Percentiles rank a stretch among this genome's conserved stretches.
Conservation (phyloP, 2,329 filamentous ascomycete species). For the Aspergillus oerlinghausenensis region DNA sequence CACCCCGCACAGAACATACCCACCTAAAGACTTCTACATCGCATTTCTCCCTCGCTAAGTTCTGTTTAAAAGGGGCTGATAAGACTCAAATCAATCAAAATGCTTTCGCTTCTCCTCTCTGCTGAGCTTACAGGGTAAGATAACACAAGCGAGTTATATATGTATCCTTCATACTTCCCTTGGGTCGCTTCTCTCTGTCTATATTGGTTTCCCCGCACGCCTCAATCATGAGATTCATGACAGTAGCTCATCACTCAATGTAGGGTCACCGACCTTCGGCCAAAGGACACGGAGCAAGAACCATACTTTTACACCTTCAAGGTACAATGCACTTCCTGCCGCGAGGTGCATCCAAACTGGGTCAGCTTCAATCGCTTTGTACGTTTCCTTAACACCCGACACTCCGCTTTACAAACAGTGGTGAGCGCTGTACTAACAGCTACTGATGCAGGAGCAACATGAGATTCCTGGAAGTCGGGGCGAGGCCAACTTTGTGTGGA, state of each 20-base stretch:
- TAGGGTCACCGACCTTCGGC: constrained; percentile 86
- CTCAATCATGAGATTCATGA: not conserved
- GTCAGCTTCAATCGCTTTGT: constrained; percentile 87
- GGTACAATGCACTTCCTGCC: constrained; percentile 96
- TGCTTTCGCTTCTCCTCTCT: constrained; percentile 37
- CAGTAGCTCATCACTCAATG: constrained; percentile 8
- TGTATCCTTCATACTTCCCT: not conserved
- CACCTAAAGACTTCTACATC: constrained; percentile 1
- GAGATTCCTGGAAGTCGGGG: constrained; percentile 90
- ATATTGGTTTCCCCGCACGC: constrained; percentile 14
- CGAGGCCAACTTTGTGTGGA: constrained; percentile 99
- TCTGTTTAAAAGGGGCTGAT: not conserved
- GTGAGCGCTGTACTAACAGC: not conserved
- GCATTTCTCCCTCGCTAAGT: not conserved
- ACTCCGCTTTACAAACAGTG: not conserved
- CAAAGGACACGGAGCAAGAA: constrained; percentile 71
- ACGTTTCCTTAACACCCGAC: constrained; percentile 32
- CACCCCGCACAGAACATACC: not conserved
- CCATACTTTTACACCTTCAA: constrained; percentile 98
- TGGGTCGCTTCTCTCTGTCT: not conserved
- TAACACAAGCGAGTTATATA: not conserved
- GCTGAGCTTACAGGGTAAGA: constrained; percentile 37
- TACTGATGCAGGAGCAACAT: constrained; percentile 65
- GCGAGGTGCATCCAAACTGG: constrained; percentile 82
- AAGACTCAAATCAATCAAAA: constrained; percentile 14